Evolutionary conservation across 805 yeast species (phyloP).

Genomic region (Metschnikowia vanudenii): DNA sequence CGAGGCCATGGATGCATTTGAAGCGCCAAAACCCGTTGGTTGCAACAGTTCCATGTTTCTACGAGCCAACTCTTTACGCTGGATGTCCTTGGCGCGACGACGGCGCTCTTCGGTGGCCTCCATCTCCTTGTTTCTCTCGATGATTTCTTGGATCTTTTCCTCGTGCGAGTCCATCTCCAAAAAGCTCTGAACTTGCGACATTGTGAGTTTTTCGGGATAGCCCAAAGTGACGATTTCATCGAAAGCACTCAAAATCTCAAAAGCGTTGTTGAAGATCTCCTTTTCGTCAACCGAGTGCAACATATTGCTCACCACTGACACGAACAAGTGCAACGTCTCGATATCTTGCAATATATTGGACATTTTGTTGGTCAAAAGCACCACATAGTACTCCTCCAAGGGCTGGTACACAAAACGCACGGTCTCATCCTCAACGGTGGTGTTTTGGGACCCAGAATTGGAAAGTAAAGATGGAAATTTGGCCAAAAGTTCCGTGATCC

Average conservation of each 20-base stretch:
- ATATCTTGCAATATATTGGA: constrained; percentile 94
- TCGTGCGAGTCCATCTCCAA: constrained; percentile 98
- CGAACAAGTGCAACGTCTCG: constrained; percentile 82
- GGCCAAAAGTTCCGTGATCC: constrained; percentile 82
- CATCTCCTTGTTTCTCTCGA: constrained; percentile 92
- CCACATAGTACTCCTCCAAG: constrained; percentile 87
- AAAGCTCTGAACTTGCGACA: constrained; percentile 81
- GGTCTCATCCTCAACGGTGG: constrained; percentile 88
- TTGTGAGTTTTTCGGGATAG: constrained; percentile 79
- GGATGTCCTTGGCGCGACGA: constrained; percentile 88
- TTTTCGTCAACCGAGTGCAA: constrained; percentile 73
- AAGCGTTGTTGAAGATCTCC: constrained; percentile 80
- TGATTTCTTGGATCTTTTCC: constrained; percentile 96
- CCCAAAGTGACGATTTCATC: constrained; percentile 93
- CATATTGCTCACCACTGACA: constrained; percentile 75
- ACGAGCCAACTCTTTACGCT: constrained; percentile 70
- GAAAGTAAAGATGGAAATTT: constrained; percentile 80
- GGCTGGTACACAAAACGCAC: constrained; percentile 96
- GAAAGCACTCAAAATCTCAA: constrained; percentile 85
- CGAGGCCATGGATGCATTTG: background rate
- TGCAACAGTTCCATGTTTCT: constrained; percentile 52
- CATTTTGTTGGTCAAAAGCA: constrained; percentile 84
- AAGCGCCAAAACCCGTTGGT: constrained; percentile 10
- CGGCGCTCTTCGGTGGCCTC: constrained; percentile 98
- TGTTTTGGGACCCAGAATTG: constrained; percentile 73